Evolutionary conservation across 768 basidiomycete species (phyloP), one percentile per base, ranked within the genome.

Genomic region (Kwoniella sp.): DNA sequence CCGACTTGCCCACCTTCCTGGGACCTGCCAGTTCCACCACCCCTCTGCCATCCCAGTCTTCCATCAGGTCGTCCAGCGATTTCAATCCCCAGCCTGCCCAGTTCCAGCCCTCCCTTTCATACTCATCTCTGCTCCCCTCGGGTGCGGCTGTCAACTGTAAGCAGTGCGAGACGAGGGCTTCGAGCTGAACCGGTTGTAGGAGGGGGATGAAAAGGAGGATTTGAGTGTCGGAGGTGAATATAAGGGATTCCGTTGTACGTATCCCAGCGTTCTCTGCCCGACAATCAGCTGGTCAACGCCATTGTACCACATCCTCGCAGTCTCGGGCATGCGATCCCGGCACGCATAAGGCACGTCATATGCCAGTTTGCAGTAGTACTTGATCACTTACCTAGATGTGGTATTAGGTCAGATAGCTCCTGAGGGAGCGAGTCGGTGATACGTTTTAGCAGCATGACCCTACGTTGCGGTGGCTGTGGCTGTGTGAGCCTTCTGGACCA

Each of bases 391-490:
- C 65, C 67, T 14, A 69, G 50, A 17, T 50, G 31, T 0, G 62
- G 60, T 19, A 69, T 44, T 6, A 60, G 55, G 2, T 22, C 28
- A 15, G 57, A 50, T n/a, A 63, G 54, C 15, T 62, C 32, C 0
- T 47, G 17, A n/a, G 61, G 63, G 11, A 69, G 22, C 0, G 33
- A 33, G 3, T 40, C 23, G 3, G 43, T 25, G 11, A 69, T 38
- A 8, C 67, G 54, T 42, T 69, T 69, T 29, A 69, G 60, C 7
- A 69, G 53, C 67, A 69, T 69, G 6, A 77, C 50, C n/a, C n/a
- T n/a, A n/a, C n/a, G n/a, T n/a, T n/a, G n/a, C n/a, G n/a, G n/a
- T n/a, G n/a, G n/a, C n/a, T 22, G 29, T n/a, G 48, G 32, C 32
- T 29, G n/a, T 7, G 28, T 8, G 5, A 25, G 11, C 41, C 41